Evolutionary conservation across 1,284 basidiomycete genomes (phyloP), one percentile per base, ranked within the genome.

Genomic region (Melampsora americana): DNA sequence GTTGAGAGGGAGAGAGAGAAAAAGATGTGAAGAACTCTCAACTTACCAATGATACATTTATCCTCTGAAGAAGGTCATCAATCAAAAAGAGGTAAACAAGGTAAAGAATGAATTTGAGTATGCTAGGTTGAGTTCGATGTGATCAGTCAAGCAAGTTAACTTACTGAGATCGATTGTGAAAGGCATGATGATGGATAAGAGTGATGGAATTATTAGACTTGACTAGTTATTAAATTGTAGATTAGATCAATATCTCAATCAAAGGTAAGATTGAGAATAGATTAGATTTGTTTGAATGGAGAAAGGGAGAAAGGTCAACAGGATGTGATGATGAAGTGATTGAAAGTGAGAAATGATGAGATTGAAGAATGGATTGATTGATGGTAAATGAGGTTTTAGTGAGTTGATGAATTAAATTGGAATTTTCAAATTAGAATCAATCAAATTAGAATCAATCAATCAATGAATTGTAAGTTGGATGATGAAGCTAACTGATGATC

Each of bases 121-220:
- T 20, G 3, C 12, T 11, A 39, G 7, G 39, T 11, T 18, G 26
- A 46, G 16, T 30, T 28, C 6, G 3, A 44, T 46, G 6, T 18
- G 4, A 28, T 1, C 23, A 23, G 20, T 44, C 23, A 20, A 18
- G 9, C 6, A 7, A 14, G 20, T 50, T 20, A 3, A 56, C 66
- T 50, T 44, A 68, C 66, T 68, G 32, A 68, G 35, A 35, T 68
- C 66, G 30, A 68, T 68, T 42, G 66, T 53, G 53, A 68, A 68
- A 53, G 66, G 66, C 66, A 68, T 68, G 44, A 32, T 50, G 39
- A 30, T 42, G 46, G 11, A 50, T n/a, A n/a, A n/a, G n/a, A n/a
- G n/a, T n/a, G 50, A 53, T 53, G 50, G 3, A 53, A 53, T 18
- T n/a, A n/a, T n/a, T n/a, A n/a, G n/a, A n/a, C n/a, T n/a, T n/a